Evolutionary conservation across 2,329 filamentous ascomycete genomes (phyloP).

Genomic region (Phialemoniopsis sp.): DNA sequence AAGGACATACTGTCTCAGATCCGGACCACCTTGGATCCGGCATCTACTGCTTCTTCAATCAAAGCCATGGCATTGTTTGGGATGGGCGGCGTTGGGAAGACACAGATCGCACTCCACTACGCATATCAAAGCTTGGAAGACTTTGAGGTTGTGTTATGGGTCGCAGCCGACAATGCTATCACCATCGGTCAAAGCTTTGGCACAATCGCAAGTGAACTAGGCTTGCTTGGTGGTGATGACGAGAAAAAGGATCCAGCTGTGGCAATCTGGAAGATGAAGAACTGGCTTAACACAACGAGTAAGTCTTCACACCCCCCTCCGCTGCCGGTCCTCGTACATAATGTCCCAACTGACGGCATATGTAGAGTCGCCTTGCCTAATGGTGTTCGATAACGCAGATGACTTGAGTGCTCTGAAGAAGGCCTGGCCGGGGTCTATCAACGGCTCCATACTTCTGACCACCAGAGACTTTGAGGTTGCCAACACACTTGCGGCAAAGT

Average conservation of each 20-base stretch:
- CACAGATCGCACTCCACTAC: not conserved
- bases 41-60: not conserved
- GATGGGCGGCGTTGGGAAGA: not conserved
- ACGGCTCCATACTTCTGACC: constrained; percentile 18
- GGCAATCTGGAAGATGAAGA: constrained; percentile 16
- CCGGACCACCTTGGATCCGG: constrained; percentile 2
- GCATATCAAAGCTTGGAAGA: not conserved
- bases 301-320: not conserved
- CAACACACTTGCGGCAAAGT: not conserved
- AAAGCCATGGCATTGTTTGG: constrained; percentile 9
- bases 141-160: not conserved
- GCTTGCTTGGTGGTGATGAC: constrained; percentile 6
- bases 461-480: constrained; percentile 13
- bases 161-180: constrained; percentile 9
- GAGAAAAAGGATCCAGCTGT: constrained; percentile 12
- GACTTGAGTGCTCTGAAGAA: constrained; percentile 14
- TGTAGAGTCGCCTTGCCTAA: constrained; percentile 9
- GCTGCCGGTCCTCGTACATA: not conserved
- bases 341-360: not conserved
- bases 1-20: constrained; percentile 5
- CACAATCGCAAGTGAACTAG: constrained; percentile 9
- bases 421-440: constrained; percentile 15
- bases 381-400: constrained; percentile 24
- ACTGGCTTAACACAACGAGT: constrained; percentile 16
- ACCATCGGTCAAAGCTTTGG: constrained; percentile 14